Evolutionary conservation across 139 green algal species (phyloP).

Genomic region (Auxenochlorella pyrenoidosa): DNA sequence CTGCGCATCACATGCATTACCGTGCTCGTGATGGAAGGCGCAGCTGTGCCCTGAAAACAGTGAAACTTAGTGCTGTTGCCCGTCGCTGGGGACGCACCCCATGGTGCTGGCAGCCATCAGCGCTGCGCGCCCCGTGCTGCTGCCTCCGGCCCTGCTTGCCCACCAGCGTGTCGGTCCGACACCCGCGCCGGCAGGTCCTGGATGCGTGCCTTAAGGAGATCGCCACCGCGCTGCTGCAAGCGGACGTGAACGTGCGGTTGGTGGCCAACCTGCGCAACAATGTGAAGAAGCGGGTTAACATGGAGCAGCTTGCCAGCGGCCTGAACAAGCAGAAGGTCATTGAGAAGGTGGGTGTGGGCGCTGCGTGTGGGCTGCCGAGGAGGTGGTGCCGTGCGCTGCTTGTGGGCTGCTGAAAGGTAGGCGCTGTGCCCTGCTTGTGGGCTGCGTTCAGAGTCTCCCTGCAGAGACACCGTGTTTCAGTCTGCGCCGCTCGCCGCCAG

Average conservation of each 20-base stretch:
- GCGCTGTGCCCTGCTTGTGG: too few relatives aligned
- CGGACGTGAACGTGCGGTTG: slow-evolving; percentile 93
- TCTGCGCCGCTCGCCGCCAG: too few relatives aligned
- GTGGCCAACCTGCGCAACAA: slow-evolving; percentile 84
- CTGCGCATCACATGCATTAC: neutral
- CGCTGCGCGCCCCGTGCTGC: too few relatives aligned
- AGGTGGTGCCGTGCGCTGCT: too few relatives aligned
- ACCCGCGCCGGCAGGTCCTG: slow-evolving; percentile 56
- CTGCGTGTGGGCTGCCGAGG: too few relatives aligned
- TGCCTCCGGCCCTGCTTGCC: neutral
- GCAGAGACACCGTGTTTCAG: too few relatives aligned
- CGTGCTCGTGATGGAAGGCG: too few relatives aligned
- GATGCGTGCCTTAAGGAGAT: slow-evolving; percentile 97
- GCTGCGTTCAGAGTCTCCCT: too few relatives aligned
- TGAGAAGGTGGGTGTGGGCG: slow-evolving; percentile 70
- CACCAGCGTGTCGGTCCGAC: neutral
- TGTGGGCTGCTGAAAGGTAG: too few relatives aligned
- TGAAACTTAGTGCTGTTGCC: neutral
- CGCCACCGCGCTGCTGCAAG: slow-evolving; percentile 85
- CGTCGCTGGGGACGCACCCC: too few relatives aligned
- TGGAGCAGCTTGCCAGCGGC: slow-evolving; percentile 74
- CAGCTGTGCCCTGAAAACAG: too few relatives aligned
- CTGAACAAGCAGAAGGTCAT: slow-evolving; percentile 96
- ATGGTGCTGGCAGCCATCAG: too few relatives aligned
- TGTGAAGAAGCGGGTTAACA: slow-evolving; percentile 93